Base-by-base conservation (phyloP, 352 stramenopile species). In the Phytophthora tubulina region DNA sequence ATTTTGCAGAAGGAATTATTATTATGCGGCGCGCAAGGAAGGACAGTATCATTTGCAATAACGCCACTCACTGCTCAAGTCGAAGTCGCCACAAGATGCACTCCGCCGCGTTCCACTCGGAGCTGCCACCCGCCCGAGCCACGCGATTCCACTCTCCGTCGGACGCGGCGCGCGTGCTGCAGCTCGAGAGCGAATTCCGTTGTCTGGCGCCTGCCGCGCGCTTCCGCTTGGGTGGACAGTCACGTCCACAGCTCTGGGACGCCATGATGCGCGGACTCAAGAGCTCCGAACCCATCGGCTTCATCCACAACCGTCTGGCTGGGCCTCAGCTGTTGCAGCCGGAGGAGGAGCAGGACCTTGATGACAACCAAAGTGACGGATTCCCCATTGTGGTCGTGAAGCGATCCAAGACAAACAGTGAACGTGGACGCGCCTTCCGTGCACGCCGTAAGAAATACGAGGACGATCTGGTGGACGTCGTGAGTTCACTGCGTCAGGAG, bases 391-490 rank as follows among this genome's bases (percentile, higher is more conserved):
- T 35, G 3, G 7, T 60, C n/a, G 61, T 52, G 21, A 75, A 79
- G 42, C 66, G 54, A 42, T 80, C 59, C 67, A 92, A 87, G 63
- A 86, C 69, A n/a, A 92, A 92, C 72, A 91, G 82, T 56, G 85
- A 91, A 56, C 85, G 85, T 32, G 82, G 81, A 21, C 84, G 81
- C 41, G 79, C 69, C 46, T 92, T 91, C 60, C 85, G 85, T 36
- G 81, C 79, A 4, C 84, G 83, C 38, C 79, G 78, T 44, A 86
- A 80, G 55, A 59, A 78, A 54, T 79, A 90, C 62, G 81, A 91
- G 49, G 60, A 66, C 38, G 51, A 78, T 0, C 79, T 92, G 17
- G 14, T 68, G 36, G 65, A 64, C 11, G 42, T 81, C 27, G 81
- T 92, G 21, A 38, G 49, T 3, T 74, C 73, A 1, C 42, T 92